Base-by-base conservation (phyloP, 2,329 filamentous ascomycete genomes). In the Colletotrichum paranaense region DNA sequence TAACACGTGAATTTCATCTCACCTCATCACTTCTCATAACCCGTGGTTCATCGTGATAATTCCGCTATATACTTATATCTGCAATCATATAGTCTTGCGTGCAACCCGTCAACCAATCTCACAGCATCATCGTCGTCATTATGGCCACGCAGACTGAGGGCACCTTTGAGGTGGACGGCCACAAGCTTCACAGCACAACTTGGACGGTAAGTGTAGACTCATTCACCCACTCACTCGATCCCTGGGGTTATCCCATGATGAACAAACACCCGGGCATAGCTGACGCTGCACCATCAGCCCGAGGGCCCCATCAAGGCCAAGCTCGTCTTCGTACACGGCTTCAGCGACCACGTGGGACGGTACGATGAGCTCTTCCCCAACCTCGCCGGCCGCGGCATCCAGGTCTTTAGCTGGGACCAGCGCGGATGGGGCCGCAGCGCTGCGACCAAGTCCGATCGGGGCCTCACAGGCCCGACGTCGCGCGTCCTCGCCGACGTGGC, bases 351-450 rank as follows among this genome's bases (percentile, higher is more conserved):
- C 82, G 86, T 93, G 81, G 91, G 93, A 82, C 90, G 91, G 72
- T 97, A 98, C 84, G 89, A 91, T 79, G 87, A 88, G 68, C 89
- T 98, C 78, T 96, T 97, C 83, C 88, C 91, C 6, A 85, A 84
- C 16, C 88, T 98, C 60, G 92, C 93, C 26, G 84, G 86, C 12
- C 88, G 88, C 67, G 94, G 93, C 74, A 95, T 98, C 78, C 91
- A 94, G 78, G 89, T 94, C 60, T 90, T 93, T 79, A 88, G 90
- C 74, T 94, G 95, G 81, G 95, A 98, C 82, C 95, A 98, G 86
- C 92, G 91, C 81, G 95, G 95, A 81, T 98, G 95, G 95, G 95
- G 95, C 74, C 91, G 90, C 68, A 93, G 91, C 67, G 93, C 92
- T 26, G 86, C 83, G 49, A 87, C 86, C 65, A 85, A 89, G 26